Evolutionary conservation across 139 green algal species (phyloP).

Genomic region (Gonium pectorale): DNA sequence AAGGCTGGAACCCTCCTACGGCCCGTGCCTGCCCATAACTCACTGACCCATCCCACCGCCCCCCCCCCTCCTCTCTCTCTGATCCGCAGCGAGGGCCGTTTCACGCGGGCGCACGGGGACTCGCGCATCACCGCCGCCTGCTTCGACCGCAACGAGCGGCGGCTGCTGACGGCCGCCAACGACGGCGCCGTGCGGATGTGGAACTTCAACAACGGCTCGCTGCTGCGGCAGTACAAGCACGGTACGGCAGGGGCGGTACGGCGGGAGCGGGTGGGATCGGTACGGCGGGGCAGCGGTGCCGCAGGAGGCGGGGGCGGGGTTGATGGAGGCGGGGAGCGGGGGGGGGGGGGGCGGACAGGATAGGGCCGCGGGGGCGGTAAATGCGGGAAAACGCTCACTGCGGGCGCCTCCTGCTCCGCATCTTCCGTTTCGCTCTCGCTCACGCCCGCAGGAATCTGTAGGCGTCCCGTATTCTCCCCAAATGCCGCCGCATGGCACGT

Average conservation of each 20-base stretch:
- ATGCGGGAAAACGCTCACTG: too few relatives aligned
- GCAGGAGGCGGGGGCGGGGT: too few relatives aligned
- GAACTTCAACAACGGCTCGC: constrained; percentile 93
- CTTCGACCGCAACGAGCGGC: constrained; percentile 85
- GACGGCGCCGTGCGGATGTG: constrained; percentile 78
- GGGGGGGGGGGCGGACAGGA: too few relatives aligned
- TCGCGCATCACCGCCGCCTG: constrained; percentile 71
- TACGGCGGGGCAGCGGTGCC: neutral
- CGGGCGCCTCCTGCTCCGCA: too few relatives aligned
- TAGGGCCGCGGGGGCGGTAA: too few relatives aligned
- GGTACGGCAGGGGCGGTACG: neutral
- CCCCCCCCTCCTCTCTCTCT: constrained; percentile 15
- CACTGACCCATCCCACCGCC: neutral
- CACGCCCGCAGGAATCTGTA: too few relatives aligned
- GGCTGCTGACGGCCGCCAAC: constrained; percentile 80
- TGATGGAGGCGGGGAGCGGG: too few relatives aligned
- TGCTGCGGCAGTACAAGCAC: constrained; percentile 67
- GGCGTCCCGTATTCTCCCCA: too few relatives aligned
- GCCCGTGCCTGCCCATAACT: too few relatives aligned
- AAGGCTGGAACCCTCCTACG: too few relatives aligned
- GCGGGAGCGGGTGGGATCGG: neutral
- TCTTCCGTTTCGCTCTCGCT: too few relatives aligned
- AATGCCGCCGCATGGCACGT: too few relatives aligned
- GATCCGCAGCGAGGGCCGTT: constrained; percentile 73
- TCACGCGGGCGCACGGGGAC: constrained; percentile 66